phyloP scores from a whole-genome alignment of 2,329 filamentous ascomycete genomes.

The Bipolaris zeicola region DNA sequence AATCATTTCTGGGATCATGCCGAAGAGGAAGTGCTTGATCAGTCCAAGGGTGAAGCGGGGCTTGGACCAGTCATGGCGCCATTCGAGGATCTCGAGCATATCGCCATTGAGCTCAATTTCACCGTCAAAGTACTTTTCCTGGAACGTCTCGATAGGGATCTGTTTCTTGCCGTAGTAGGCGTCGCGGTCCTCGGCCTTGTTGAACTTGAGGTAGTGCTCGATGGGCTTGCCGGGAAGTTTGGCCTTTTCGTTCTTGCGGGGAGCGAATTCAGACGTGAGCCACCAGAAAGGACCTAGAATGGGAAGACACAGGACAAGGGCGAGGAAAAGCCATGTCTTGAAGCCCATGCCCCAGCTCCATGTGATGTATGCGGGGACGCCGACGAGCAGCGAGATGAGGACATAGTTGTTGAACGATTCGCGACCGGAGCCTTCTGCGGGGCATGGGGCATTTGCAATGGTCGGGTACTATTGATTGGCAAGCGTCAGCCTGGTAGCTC shows the following conservation, averaged over 20 bases:
- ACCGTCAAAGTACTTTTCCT: slow-evolving; percentile 97
- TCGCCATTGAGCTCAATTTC: slow-evolving; percentile 96
- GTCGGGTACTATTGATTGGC: slow-evolving; percentile 68
- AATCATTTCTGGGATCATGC: slow-evolving; percentile 87
- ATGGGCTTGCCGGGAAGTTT: slow-evolving; percentile 83
- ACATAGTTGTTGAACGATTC: slow-evolving; percentile 86
- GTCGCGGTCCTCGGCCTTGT: slow-evolving; percentile 61
- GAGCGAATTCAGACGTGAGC: slow-evolving; percentile 76
- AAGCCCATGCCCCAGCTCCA: slow-evolving; percentile 84
- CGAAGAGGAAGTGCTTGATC: slow-evolving; percentile 86
- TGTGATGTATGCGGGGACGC: slow-evolving; percentile 78
- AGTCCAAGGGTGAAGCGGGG: slow-evolving; percentile 87
- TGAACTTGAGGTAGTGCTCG: slow-evolving; percentile 88
- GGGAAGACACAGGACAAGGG: slow-evolving; percentile 76
- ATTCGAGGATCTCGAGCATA: slow-evolving; percentile 84
- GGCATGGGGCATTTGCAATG: slow-evolving; percentile 93
- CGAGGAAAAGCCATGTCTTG: slow-evolving; percentile 87
- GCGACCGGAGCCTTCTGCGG: slow-evolving; percentile 82
- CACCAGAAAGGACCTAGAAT: slow-evolving; percentile 85
- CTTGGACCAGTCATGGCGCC: slow-evolving; percentile 95
- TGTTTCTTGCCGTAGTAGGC: slow-evolving; percentile 80
- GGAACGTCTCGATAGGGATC: slow-evolving; percentile 91
- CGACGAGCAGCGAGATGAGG: slow-evolving; percentile 71
- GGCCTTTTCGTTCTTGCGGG: slow-evolving; percentile 91
- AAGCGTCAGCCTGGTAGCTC: slow-evolving; percentile 32